Percentiles rank a stretch among this genome's conserved stretches.
These are phyloP conservation scores for Annulohypoxylon moriforme DNA, from an alignment of 495 filamentous ascomycete species.

Conservation along the genomic window DNA sequence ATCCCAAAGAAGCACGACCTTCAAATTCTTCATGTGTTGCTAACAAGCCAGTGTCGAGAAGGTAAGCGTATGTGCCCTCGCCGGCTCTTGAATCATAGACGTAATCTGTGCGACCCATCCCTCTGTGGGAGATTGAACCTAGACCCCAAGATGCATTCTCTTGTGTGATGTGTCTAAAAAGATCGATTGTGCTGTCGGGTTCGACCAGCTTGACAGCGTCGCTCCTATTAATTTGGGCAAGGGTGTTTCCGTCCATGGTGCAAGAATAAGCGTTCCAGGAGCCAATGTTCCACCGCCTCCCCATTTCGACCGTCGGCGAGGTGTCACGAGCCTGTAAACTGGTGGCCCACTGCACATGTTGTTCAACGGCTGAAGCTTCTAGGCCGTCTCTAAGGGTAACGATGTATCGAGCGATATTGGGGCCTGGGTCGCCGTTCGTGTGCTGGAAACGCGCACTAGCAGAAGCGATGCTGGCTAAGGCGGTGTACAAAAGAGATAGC, in stretches of 20 bases:
- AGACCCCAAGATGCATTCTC: constrained; percentile 66
- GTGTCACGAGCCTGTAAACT: constrained; percentile 46
- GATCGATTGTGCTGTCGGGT: constrained; percentile 18
- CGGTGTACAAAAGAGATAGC: constrained; percentile 10
- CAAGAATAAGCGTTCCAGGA: constrained; percentile 57
- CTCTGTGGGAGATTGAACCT: constrained; percentile 65
- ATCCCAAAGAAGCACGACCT: constrained; percentile 63
- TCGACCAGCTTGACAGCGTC: constrained; percentile 50
- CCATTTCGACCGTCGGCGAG: constrained; percentile 49
- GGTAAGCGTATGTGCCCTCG: constrained; percentile 64
- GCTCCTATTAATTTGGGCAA: constrained; percentile 53
- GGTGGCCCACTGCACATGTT: constrained; percentile 51
- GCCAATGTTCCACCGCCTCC: constrained; percentile 51
- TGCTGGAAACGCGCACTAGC: not conserved
- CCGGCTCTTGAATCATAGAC: constrained; percentile 69
- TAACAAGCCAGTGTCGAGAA: constrained; percentile 68
- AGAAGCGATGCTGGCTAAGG: not conserved
- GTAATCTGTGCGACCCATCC: constrained; percentile 59
- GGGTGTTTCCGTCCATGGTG: constrained; percentile 50
- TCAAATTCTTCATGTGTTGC: constrained; percentile 65
- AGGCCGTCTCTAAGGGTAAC: constrained; percentile 61
- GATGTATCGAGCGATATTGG: constrained; percentile 61
- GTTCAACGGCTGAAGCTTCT: constrained; percentile 49
- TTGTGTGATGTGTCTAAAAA: constrained; percentile 55
- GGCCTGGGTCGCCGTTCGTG: constrained; percentile 19